phyloP scores from a whole-genome alignment of 2,329 filamentous ascomycete genomes.

The Aspergillus tubingensis region DNA sequence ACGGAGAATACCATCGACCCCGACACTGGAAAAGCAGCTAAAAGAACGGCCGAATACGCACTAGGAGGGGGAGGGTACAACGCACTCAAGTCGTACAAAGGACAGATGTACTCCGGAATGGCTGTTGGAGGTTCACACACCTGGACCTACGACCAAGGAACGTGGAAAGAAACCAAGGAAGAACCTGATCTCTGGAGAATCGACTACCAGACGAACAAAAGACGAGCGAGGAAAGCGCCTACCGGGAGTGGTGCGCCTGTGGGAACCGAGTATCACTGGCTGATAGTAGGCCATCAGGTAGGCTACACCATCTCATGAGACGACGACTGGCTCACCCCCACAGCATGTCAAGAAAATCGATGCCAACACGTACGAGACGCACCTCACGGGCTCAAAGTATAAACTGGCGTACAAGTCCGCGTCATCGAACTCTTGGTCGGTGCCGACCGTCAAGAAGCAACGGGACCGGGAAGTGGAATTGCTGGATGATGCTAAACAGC shows the following conservation, averaged over 20 bases:
- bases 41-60: slow-evolving; percentile 2
- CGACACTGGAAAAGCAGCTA: background rate
- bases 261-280: slow-evolving; percentile 40
- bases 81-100: slow-evolving; percentile 35
- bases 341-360: slow-evolving; percentile 40
- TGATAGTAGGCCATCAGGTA: slow-evolving; percentile 39
- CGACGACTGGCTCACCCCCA: background rate
- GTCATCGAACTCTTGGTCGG: slow-evolving; percentile 34
- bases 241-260: slow-evolving; percentile 37
- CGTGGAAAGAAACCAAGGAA: slow-evolving; percentile 40
- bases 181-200: slow-evolving; percentile 40
- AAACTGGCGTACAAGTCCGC: slow-evolving; percentile 39
- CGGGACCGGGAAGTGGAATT: slow-evolving; percentile 36
- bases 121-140: slow-evolving; percentile 40
- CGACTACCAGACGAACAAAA: slow-evolving; percentile 35
- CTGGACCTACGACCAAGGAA: slow-evolving; percentile 40
- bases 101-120: slow-evolving; percentile 41
- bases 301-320: background rate
- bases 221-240: slow-evolving; percentile 34
- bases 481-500: slow-evolving; percentile 36
- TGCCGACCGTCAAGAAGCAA: slow-evolving; percentile 38
- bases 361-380: slow-evolving; percentile 40
- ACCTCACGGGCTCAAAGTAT: slow-evolving; percentile 37
- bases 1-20: slow-evolving; percentile 11
- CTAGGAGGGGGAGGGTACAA: slow-evolving; percentile 30